Conservation (phyloP, 2,329 filamentous ascomycete genomes). For the Xylaria sp. region DNA sequence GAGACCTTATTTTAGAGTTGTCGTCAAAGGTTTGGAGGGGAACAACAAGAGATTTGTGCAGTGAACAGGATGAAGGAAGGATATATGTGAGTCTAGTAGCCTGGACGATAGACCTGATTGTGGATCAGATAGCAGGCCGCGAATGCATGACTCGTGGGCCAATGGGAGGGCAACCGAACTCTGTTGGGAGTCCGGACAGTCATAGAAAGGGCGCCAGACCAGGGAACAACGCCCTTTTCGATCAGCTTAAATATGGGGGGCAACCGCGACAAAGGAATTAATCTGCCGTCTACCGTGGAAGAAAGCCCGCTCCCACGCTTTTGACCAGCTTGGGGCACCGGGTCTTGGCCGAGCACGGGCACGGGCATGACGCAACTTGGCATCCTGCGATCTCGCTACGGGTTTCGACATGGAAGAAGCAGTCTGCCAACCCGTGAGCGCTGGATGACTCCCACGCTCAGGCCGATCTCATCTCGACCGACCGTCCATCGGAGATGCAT, state of each 20-base stretch:
- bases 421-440: neutral
- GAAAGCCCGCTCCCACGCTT: slow-evolving; percentile 16
- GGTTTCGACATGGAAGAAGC: slow-evolving; percentile 4
- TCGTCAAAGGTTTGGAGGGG: slow-evolving; percentile 9
- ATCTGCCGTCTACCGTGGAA: slow-evolving; percentile 1
- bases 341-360: slow-evolving; percentile 6
- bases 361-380: slow-evolving; percentile 23
- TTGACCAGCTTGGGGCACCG: slow-evolving; percentile 17
- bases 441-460: neutral
- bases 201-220: slow-evolving; percentile 34
- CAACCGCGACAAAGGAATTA: slow-evolving; percentile 21
- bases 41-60: slow-evolving; percentile 19
- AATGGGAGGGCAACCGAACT: slow-evolving; percentile 32
- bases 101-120: neutral
- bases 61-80: slow-evolving; percentile 21
- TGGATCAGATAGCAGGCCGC: slow-evolving; percentile 33
- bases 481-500: slow-evolving; percentile 14
- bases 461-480: slow-evolving; percentile 2
- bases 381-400: slow-evolving; percentile 29
- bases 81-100: slow-evolving; percentile 28
- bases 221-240: slow-evolving; percentile 18
- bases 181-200: slow-evolving; percentile 24
- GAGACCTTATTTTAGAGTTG: neutral
- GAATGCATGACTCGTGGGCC: slow-evolving; percentile 34
- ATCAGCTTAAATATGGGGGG: slow-evolving; percentile 22